Percentiles rank a stretch among this genome's conserved stretches.
Evolutionary conservation across 2,329 filamentous ascomycete genomes (phyloP).

Genomic region (Amauroascus verrucosus): DNA sequence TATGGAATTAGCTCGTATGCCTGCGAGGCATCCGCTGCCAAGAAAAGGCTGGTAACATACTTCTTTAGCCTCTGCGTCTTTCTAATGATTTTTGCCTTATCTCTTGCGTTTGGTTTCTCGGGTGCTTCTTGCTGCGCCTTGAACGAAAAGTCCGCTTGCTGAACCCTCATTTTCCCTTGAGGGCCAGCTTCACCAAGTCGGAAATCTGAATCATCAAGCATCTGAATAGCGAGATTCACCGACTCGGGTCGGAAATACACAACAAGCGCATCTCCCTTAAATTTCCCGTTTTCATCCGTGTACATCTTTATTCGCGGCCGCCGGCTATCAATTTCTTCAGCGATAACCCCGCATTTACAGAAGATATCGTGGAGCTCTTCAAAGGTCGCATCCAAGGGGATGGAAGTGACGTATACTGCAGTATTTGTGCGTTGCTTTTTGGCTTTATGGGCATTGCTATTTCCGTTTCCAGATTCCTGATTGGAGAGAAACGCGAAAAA

Average conservation of each 20-base stretch:
- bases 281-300: slow-evolving; percentile 64
- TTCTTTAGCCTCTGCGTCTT: slow-evolving; percentile 78
- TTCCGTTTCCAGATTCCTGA: slow-evolving; percentile 20
- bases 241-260: slow-evolving; percentile 93
- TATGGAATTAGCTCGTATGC: neutral
- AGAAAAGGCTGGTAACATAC: slow-evolving; percentile 28
- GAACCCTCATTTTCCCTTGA: slow-evolving; percentile 62
- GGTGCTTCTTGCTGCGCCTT: slow-evolving; percentile 69
- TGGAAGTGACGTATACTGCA: slow-evolving; percentile 80
- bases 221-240: slow-evolving; percentile 55
- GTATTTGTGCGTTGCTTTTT: slow-evolving; percentile 58
- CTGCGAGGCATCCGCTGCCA: too few species aligned
- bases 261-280: slow-evolving; percentile 87
- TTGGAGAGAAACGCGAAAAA: neutral
- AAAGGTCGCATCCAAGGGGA: slow-evolving; percentile 67
- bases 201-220: slow-evolving; percentile 55
- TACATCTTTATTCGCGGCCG: slow-evolving; percentile 90
- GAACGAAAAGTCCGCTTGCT: slow-evolving; percentile 79
- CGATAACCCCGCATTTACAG: slow-evolving; percentile 81
- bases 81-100: slow-evolving; percentile 82
- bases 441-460: slow-evolving; percentile 26
- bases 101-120: slow-evolving; percentile 46
- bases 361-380: slow-evolving; percentile 78
- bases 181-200: slow-evolving; percentile 48
- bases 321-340: slow-evolving; percentile 84